Conservation (phyloP, 306 rosid genomes). For the Herpetospermum pedunculosum region DNA sequence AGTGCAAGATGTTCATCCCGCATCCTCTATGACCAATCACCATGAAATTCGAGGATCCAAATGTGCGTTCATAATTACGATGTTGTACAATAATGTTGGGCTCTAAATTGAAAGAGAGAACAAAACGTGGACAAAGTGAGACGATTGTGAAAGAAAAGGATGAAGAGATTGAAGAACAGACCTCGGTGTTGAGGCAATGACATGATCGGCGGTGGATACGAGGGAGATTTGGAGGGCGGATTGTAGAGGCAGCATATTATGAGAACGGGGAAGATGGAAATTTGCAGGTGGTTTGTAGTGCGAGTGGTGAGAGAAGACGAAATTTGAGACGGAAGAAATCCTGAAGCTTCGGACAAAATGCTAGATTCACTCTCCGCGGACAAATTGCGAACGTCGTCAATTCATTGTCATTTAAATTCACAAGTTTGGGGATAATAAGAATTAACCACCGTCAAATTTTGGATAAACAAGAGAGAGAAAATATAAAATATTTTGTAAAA, state of each 20-base stretch:
- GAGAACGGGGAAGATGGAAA: too few relatives aligned
- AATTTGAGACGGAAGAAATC: too few relatives aligned
- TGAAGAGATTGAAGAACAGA: neutral
- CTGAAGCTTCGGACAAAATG: too few relatives aligned
- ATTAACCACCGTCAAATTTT: too few relatives aligned
- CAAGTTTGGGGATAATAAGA: too few relatives aligned
- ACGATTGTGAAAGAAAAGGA: neutral
- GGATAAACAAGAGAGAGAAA: too few relatives aligned
- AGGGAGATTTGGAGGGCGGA: conserved; percentile 33
- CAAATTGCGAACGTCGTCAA: too few relatives aligned
- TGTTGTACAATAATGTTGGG: neutral
- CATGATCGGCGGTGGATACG: conserved; percentile 31
- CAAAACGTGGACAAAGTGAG: neutral
- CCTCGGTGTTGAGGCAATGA: neutral
- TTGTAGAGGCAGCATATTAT: neutral
- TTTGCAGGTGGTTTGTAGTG: too few relatives aligned
- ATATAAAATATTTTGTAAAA: too few relatives aligned
- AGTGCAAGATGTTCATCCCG: conserved; percentile 67
- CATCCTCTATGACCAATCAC: conserved; percentile 73
- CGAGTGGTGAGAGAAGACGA: too few relatives aligned
- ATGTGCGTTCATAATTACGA: neutral
- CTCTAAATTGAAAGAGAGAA: neutral
- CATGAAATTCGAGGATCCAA: conserved; percentile 23
- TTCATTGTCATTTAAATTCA: too few relatives aligned
- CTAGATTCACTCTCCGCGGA: too few relatives aligned